Evolutionary conservation across 805 yeast species (phyloP).

Genomic region (Saccharomycopsis sp.): DNA sequence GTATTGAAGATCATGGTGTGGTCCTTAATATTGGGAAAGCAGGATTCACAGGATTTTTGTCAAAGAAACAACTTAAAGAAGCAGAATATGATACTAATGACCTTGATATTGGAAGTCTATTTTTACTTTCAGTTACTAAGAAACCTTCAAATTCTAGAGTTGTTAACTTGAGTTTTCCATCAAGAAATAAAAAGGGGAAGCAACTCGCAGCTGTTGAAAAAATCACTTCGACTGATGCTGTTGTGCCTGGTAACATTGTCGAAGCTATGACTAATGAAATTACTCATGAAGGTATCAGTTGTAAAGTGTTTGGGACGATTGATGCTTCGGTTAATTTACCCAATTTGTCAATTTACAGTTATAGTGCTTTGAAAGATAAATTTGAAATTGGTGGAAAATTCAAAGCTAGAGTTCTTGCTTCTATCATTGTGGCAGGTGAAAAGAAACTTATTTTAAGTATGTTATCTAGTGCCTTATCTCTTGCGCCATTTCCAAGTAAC

Average conservation of each 20-base stretch:
- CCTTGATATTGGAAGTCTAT: conserved; percentile 56
- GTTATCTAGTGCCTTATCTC: conserved; percentile 40
- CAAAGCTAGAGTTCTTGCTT: conserved; percentile 65
- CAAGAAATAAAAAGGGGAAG: conserved; percentile 29
- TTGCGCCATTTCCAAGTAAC: conserved; percentile 22
- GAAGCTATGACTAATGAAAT: conserved; percentile 63
- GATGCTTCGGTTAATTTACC: conserved; percentile 64
- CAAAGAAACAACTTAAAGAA: conserved; percentile 54
- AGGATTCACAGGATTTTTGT: conserved; percentile 60
- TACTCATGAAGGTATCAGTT: conserved; percentile 54
- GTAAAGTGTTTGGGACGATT: conserved; percentile 67
- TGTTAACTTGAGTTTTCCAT: conserved; percentile 46
- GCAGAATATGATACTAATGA: conserved; percentile 32
- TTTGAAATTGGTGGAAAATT: conserved; percentile 61
- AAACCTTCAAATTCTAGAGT: conserved; percentile 25
- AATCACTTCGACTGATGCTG: conserved; percentile 68
- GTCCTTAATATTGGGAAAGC: conserved; percentile 62
- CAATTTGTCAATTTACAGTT: conserved; percentile 46
- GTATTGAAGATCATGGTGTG: conserved; percentile 90
- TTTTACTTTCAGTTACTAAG: conserved; percentile 53
- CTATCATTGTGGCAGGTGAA: conserved; percentile 42
- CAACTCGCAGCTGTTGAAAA: conserved; percentile 43
- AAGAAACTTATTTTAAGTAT: conserved; percentile 60
- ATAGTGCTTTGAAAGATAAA: conserved; percentile 48
- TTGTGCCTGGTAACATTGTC: conserved; percentile 79